Evolutionary conservation across 306 rosid species (phyloP).

Genomic region (Lathyrus sativus): DNA sequence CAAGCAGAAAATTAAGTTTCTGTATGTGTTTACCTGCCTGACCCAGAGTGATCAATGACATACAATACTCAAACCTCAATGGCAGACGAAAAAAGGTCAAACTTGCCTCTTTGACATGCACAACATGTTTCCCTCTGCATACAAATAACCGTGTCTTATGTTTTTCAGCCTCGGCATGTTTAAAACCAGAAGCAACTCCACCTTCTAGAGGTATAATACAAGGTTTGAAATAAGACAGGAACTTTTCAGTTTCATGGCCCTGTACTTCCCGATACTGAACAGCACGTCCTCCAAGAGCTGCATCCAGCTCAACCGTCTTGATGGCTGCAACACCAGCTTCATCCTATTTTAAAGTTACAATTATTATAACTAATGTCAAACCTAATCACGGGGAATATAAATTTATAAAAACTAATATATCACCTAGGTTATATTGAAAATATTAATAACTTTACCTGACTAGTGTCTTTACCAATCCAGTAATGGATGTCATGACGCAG

Average conservation of each 20-base stretch:
- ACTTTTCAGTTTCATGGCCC: conserved; percentile 93
- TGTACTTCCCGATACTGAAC: conserved; percentile 98
- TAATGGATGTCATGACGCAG: conserved; percentile 91
- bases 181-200: conserved; percentile 88
- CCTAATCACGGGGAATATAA: conserved; percentile 22
- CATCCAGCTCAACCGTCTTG: conserved; percentile 96
- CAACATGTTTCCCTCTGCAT: conserved; percentile 95
- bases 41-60: conserved; percentile 23
- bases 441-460: conserved; percentile 56
- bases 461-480: conserved; percentile 95
- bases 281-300: conserved; percentile 98
- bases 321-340: conserved; percentile 96
- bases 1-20: conserved; percentile 33
- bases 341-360: conserved; percentile 58
- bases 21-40: neutral
- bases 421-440: neutral
- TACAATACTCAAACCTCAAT: conserved; percentile 39
- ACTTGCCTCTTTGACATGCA: conserved; percentile 97
- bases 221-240: conserved; percentile 88
- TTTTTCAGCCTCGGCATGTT: conserved; percentile 87
- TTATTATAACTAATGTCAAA: conserved; percentile 27
- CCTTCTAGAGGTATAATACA: conserved; percentile 98
- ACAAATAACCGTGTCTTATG: conserved; percentile 70
- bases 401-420: neutral
- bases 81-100: conserved; percentile 33